Conservation (phyloP, 2,329 filamentous ascomycete species). For the Diatrype stigma region DNA sequence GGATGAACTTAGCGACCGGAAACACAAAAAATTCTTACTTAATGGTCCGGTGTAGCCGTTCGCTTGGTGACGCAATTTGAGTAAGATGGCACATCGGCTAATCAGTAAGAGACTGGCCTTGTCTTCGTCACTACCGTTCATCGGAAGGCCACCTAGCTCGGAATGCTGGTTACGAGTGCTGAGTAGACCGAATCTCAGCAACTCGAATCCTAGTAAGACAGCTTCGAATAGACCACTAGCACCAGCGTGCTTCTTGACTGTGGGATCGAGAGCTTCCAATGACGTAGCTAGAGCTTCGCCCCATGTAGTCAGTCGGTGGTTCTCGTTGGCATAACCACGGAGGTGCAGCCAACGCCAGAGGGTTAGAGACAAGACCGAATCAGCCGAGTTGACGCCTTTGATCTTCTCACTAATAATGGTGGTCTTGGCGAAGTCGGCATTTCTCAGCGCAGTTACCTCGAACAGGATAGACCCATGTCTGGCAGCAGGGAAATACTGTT, state of each 20-base stretch:
- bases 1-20: constrained; percentile 76
- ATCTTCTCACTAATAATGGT: constrained; percentile 58
- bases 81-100: constrained; percentile 78
- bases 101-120: constrained; percentile 76
- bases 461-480: constrained; percentile 48
- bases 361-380: constrained; percentile 67
- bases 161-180: constrained; percentile 61
- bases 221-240: constrained; percentile 64
- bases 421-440: constrained; percentile 64
- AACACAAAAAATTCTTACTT: constrained; percentile 82
- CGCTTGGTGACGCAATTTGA: constrained; percentile 74
- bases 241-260: constrained; percentile 39
- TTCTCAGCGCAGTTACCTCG: constrained; percentile 64
- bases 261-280: constrained; percentile 57
- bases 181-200: constrained; percentile 74
- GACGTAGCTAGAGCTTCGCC: constrained; percentile 73
- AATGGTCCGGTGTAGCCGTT: constrained; percentile 94
- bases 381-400: constrained; percentile 59
- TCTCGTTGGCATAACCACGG: constrained; percentile 75
- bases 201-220: constrained; percentile 77
- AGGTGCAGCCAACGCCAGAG: constrained; percentile 89
- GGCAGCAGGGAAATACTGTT: constrained; percentile 41
- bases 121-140: constrained; percentile 63
- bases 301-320: constrained; percentile 79
- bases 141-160: constrained; percentile 51